Evolutionary conservation across 225 moss, liverwort and hornwort species (phyloP).

Genomic region (Pleurozium schreberi): DNA sequence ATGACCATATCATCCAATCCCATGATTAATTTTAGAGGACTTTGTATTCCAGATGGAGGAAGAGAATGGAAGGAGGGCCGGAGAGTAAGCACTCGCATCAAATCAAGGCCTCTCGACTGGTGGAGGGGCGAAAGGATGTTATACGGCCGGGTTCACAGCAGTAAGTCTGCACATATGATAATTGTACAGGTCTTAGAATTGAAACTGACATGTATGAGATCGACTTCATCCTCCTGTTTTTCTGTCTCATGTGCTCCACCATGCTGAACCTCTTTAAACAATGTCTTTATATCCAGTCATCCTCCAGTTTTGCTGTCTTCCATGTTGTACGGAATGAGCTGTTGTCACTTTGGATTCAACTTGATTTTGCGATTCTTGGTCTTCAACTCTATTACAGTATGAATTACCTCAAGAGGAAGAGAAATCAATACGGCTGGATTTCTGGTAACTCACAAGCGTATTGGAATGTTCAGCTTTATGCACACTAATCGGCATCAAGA

Average conservation of each 20-base stretch:
- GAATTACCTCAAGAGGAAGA: neutral
- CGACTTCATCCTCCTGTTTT: neutral
- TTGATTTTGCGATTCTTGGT: neutral
- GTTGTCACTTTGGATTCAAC: neutral
- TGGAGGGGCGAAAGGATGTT: constrained; percentile 87
- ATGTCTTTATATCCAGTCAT: neutral
- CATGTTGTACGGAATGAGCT: neutral
- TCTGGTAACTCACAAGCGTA: neutral
- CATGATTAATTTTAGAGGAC: neutral
- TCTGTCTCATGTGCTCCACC: neutral
- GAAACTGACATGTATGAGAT: neutral
- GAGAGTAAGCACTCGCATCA: constrained; percentile 65
- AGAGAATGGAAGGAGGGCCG: constrained; percentile 55
- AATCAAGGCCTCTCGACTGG: constrained; percentile 65
- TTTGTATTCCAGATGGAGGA: constrained; percentile 34
- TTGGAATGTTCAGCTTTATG: constrained; percentile 39
- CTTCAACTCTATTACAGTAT: neutral
- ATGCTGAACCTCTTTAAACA: neutral
- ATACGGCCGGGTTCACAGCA: constrained; percentile 66
- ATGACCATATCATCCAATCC: neutral
- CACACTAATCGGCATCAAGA: constrained; percentile 77
- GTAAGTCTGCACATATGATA: constrained; percentile 14
- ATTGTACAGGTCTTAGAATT: neutral
- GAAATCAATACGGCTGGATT: neutral
- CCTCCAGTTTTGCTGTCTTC: too few species aligned